phyloP scores from a whole-genome alignment of 768 basidiomycete genomes.

The Phlebiopsis flavidoalba region DNA sequence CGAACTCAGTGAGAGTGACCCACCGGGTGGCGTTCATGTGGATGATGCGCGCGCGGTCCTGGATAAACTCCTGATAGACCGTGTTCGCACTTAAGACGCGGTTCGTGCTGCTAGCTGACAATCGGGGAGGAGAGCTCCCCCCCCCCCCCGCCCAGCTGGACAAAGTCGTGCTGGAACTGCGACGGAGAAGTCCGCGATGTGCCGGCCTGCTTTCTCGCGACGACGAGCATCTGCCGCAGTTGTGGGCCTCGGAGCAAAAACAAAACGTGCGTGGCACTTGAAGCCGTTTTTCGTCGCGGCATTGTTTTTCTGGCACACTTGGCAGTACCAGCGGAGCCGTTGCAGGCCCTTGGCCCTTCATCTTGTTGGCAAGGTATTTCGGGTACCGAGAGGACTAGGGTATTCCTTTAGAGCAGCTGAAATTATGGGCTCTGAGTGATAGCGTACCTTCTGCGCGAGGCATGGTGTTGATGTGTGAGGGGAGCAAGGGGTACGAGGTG shows the following conservation, averaged over 20 bases:
- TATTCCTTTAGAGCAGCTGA: neutral
- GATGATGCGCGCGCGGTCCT: conserved; percentile 80
- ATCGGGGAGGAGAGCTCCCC: no score
- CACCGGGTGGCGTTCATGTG: conserved; percentile 99
- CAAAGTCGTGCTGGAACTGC: conserved; percentile 89
- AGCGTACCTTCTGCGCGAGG: conserved; percentile 76
- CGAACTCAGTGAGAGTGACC: conserved; percentile 96
- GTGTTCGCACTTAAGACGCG: conserved; percentile 88
- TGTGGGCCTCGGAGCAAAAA: conserved; percentile 65
- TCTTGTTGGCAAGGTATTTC: conserved; percentile 89
- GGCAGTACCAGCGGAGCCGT: conserved; percentile 96
- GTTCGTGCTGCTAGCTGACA: conserved; percentile 92
- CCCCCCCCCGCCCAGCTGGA: no score
- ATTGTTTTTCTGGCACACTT: conserved; percentile 94
- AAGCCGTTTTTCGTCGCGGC: conserved; percentile 99
- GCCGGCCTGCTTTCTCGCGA: conserved; percentile 87
- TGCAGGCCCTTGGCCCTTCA: conserved; percentile 96
- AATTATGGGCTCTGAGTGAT: neutral
- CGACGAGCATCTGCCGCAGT: conserved; percentile 94
- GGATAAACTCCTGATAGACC: conserved; percentile 97
- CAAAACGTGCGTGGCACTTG: conserved; percentile 87
- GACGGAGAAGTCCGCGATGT: conserved; percentile 88
- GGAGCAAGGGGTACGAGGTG: no score
- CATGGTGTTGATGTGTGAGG: conserved; percentile 39
- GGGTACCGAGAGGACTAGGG: conserved; percentile 76